Evolutionary conservation across 73 alveolate species (phyloP).

Genomic region (Uronychia binucleata): DNA sequence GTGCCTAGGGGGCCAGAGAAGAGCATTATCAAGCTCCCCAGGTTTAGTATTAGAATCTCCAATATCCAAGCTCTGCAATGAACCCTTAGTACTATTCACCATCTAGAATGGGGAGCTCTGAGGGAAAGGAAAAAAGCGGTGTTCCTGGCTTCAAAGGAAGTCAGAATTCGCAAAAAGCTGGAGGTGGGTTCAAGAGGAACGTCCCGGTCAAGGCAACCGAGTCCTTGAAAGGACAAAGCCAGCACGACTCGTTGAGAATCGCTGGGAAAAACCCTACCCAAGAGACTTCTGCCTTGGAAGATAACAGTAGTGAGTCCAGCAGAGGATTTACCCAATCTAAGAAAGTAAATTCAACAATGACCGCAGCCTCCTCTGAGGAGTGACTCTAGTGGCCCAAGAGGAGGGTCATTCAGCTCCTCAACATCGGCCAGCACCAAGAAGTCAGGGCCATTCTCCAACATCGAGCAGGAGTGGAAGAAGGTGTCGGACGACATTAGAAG

Average conservation of each 20-base stretch:
- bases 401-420: neutral
- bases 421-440: neutral
- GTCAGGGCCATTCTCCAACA: neutral
- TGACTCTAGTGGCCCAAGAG: neutral
- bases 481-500: conserved; percentile 3
- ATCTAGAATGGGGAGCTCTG: neutral
- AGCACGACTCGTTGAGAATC: neutral
- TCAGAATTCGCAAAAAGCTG: neutral
- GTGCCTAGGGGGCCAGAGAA: neutral
- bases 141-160: neutral
- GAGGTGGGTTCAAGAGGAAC: neutral
- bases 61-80: neutral
- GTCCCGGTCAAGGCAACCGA: neutral
- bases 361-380: neutral
- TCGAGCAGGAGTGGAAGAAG: conserved; percentile 32
- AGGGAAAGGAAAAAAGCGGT: neutral
- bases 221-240: neutral
- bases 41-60: neutral
- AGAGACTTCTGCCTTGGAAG: neutral
- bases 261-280: neutral
- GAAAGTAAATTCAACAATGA: neutral
- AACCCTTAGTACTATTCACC: neutral
- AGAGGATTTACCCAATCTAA: neutral
- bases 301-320: neutral
- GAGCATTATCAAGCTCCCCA: neutral